phyloP scores from a whole-genome alignment of 139 green algal species.

The Ettlia oleoabundans region DNA sequence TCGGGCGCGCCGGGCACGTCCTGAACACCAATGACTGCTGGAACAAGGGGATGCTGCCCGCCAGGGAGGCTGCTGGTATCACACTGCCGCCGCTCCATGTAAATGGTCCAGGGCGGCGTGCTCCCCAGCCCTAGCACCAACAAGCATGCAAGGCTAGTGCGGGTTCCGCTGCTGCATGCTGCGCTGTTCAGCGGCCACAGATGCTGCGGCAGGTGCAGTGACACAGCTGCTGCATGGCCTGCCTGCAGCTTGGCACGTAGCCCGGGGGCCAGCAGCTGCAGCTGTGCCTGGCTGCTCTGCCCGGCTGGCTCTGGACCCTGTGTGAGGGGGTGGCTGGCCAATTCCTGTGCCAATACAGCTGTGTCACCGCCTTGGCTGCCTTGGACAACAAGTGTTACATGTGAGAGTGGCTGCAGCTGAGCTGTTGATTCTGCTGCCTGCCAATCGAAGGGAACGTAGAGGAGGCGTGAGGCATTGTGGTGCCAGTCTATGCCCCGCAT shows the following conservation, averaged over 20 bases:
- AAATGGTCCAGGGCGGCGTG: conserved; percentile 16
- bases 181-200: neutral
- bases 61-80: neutral
- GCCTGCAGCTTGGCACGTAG: neutral
- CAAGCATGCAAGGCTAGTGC: neutral
- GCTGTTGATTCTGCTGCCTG: neutral
- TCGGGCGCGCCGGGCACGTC: neutral
- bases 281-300: neutral
- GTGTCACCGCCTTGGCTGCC: neutral
- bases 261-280: neutral
- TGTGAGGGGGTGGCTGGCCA: neutral
- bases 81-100: neutral
- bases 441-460: conserved; percentile 9
- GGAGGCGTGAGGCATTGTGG: conserved; percentile 22
- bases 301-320: neutral
- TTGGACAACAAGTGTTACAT: neutral
- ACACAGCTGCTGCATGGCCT: neutral
- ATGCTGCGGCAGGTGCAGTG: neutral
- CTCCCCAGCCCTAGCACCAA: neutral
- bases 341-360: conserved; percentile 5
- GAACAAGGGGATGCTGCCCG: neutral
- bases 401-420: neutral
- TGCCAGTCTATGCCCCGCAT: conserved; percentile 30
- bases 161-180: neutral
- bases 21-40: neutral